Percentiles rank a stretch among this genome's conserved stretches.
These are phyloP conservation scores for Teratosphaeria zuluensis DNA, from an alignment of 2,329 filamentous ascomycete genomes.

Conservation along the genomic window DNA sequence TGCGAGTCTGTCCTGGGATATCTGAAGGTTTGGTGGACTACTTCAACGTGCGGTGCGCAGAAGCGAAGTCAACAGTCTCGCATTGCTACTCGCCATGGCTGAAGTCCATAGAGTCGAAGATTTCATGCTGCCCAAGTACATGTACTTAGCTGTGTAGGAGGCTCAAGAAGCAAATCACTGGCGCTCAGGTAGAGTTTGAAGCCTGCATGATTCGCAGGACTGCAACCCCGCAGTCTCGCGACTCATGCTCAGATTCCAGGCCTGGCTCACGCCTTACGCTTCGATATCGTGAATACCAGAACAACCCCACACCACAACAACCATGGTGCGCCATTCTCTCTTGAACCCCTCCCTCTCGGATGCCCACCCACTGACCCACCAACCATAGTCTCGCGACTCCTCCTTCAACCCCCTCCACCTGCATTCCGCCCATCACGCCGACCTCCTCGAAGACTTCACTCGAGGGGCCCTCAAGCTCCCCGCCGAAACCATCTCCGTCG, in stretches of 20 bases:
- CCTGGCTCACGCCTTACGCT: no score
- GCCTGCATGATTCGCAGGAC: neutral
- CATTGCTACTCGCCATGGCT: neutral
- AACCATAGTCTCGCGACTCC: slow-evolving; percentile 56
- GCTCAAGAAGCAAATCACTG: neutral
- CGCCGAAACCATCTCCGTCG: slow-evolving; percentile 71
- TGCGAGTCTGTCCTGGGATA: no score
- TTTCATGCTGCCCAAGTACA: neutral
- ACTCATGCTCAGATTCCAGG: neutral
- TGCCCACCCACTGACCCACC: neutral
- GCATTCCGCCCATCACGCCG: slow-evolving; percentile 59
- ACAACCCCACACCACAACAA: neutral
- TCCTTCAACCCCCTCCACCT: slow-evolving; percentile 68
- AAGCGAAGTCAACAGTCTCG: no score
- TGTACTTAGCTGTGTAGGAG: neutral
- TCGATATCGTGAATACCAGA: neutral
- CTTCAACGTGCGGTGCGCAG: no score
- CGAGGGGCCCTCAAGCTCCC: slow-evolving; percentile 27
- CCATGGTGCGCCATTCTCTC: neutral
- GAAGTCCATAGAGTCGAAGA: neutral
- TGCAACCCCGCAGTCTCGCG: neutral
- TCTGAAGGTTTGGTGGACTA: no score
- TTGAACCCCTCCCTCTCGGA: neutral
- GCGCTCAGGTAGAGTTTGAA: neutral
- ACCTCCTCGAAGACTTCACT: slow-evolving; percentile 59